phyloP scores from a whole-genome alignment of 2,329 filamentous ascomycete genomes.

The Calonectria hongkongensis region DNA sequence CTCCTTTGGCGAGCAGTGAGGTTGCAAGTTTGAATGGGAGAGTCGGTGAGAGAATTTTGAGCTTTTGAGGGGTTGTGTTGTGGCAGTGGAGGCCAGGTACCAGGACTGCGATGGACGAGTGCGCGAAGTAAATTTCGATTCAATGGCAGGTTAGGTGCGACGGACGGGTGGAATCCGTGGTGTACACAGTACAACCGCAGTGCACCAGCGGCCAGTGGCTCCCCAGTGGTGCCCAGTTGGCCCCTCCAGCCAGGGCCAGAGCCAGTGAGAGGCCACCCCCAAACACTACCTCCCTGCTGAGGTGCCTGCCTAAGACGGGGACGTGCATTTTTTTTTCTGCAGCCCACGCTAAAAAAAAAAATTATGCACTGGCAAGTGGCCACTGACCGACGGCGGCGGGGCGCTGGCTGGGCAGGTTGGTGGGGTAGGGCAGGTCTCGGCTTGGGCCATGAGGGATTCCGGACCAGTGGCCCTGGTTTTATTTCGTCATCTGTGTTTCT shows the following conservation, averaged over 20 bases:
- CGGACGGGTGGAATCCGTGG: slow-evolving; percentile 13
- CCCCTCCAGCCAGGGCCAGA: slow-evolving; percentile 10
- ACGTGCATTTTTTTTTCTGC: slow-evolving; percentile 33
- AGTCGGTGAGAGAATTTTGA: slow-evolving; percentile 44
- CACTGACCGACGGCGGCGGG: slow-evolving; percentile 23
- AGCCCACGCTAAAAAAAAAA: slow-evolving; percentile 24
- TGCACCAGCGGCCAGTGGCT: slow-evolving; percentile 7
- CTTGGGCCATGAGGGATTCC: slow-evolving; percentile 32
- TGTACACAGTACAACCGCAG: slow-evolving; percentile 17
- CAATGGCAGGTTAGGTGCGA: slow-evolving; percentile 28
- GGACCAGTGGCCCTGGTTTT: slow-evolving; percentile 48
- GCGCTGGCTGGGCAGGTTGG: slow-evolving; percentile 31
- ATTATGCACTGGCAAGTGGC: slow-evolving; percentile 27
- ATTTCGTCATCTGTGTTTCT: slow-evolving; percentile 50
- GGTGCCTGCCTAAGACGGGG: slow-evolving; percentile 38
- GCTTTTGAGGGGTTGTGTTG: slow-evolving; percentile 41
- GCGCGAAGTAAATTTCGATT: slow-evolving; percentile 39
- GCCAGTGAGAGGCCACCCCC: slow-evolving; percentile 7
- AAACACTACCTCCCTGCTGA: slow-evolving; percentile 14
- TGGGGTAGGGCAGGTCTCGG: slow-evolving; percentile 48
- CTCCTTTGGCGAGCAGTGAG: slow-evolving; percentile 31
- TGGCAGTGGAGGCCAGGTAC: slow-evolving; percentile 40
- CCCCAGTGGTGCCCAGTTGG: background rate
- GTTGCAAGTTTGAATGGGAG: slow-evolving; percentile 29
- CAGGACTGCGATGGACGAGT: slow-evolving; percentile 36